These are phyloP conservation scores for Arachis stenosperma DNA, from an alignment of 306 rosid genomes.

Conservation along the genomic window DNA sequence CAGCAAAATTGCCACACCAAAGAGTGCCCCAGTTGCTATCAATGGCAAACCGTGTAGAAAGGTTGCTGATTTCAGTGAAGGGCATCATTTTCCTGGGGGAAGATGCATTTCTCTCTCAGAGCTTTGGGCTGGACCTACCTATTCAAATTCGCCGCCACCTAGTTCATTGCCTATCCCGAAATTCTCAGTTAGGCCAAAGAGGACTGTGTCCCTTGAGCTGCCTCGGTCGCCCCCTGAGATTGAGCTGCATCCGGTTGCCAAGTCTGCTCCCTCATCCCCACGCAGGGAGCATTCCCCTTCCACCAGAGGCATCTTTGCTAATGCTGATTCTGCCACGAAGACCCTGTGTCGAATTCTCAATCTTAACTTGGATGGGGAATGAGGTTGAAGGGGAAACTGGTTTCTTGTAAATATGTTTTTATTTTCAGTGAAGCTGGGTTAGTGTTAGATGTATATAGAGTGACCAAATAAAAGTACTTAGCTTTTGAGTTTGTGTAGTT, in stretches of 20 bases:
- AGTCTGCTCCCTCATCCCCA: slow-evolving; percentile 69
- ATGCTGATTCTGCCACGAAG: slow-evolving; percentile 65
- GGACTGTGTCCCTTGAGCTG: slow-evolving; percentile 73
- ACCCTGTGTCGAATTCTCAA: slow-evolving; percentile 73
- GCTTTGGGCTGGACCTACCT: slow-evolving; percentile 96
- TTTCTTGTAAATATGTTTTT: slow-evolving; percentile 56
- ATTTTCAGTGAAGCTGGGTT: slow-evolving; percentile 24
- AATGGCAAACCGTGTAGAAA: slow-evolving; percentile 31
- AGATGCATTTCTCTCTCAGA: slow-evolving; percentile 60
- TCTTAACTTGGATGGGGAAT: slow-evolving; percentile 56
- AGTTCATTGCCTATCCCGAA: slow-evolving; percentile 88
- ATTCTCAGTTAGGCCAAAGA: slow-evolving; percentile 64
- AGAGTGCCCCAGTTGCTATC: slow-evolving; percentile 61
- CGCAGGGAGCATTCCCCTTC: slow-evolving; percentile 41
- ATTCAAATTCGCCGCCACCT: slow-evolving; percentile 91
- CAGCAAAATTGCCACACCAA: slow-evolving; percentile 21
- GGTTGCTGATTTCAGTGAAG: slow-evolving; percentile 44
- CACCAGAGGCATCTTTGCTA: slow-evolving; percentile 44
- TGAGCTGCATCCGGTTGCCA: slow-evolving; percentile 52
- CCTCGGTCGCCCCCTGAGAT: slow-evolving; percentile 48
- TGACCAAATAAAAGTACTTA: slow-evolving; percentile 53
- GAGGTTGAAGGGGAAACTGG: slow-evolving; percentile 45
- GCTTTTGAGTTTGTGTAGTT: slow-evolving; percentile 44
- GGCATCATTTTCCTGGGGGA: slow-evolving; percentile 29
- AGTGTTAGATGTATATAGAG: slow-evolving; percentile 55